Conservation (phyloP, 805 yeast genomes). For the Candida yuanshanica region DNA sequence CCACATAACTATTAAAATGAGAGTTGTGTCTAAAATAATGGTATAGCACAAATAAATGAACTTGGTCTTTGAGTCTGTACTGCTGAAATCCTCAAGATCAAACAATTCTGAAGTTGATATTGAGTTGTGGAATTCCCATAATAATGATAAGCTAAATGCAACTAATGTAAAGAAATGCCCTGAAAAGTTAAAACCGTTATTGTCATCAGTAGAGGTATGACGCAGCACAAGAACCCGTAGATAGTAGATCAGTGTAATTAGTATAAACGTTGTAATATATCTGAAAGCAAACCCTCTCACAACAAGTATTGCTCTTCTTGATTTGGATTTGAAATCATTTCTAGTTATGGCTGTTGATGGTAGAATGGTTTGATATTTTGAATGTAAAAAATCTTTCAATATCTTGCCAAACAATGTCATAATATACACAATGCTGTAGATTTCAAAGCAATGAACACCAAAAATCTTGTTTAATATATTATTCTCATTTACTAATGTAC, state of each 20-base stretch:
- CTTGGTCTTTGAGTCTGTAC: not conserved
- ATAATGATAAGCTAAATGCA: not conserved
- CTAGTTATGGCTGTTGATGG: conserved; percentile 4
- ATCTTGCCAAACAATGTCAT: conserved; percentile 3
- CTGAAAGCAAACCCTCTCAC: not conserved
- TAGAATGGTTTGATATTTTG: conserved; percentile 4
- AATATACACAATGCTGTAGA: conserved; percentile 9
- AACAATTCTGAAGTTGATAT: not conserved
- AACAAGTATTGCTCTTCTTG: not conserved
- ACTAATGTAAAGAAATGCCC: conserved; percentile 1
- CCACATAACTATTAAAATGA: not conserved
- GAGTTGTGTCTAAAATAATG: not conserved
- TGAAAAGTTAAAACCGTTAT: conserved; percentile 2
- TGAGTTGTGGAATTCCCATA: conserved; percentile 1
- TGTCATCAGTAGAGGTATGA: not conserved
- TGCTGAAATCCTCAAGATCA: not conserved
- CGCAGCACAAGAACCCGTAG: not conserved
- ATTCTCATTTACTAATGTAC: conserved; percentile 7
- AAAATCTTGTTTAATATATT: conserved; percentile 13
- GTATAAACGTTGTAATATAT: not conserved
- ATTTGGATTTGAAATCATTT: conserved; percentile 1
- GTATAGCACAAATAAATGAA: not conserved
- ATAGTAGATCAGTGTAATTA: not conserved
- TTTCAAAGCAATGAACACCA: conserved; percentile 13
- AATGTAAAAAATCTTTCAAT: conserved; percentile 2